Conservation (phyloP, 495 filamentous ascomycete species). For the Aspergillus baeticus region DNA sequence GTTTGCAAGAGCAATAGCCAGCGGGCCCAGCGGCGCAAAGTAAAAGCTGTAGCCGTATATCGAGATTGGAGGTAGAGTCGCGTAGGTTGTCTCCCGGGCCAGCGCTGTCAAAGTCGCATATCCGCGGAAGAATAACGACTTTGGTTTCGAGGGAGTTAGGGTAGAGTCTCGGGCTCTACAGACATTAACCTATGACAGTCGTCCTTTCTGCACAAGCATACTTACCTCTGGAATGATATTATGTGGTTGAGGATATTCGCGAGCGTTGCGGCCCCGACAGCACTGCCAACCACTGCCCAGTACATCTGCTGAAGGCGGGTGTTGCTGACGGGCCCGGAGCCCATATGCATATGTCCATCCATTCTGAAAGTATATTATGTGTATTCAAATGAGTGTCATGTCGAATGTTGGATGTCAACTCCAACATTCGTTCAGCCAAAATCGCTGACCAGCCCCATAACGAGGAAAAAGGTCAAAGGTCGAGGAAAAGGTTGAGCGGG, state of each 20-base stretch:
- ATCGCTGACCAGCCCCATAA: no score
- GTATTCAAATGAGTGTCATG: no score
- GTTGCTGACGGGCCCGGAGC: conserved; percentile 43
- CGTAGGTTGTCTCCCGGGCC: conserved; percentile 64
- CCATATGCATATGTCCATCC: conserved; percentile 45
- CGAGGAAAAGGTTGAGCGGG: conserved; percentile 17
- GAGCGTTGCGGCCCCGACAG: conserved; percentile 49
- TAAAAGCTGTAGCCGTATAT: conserved; percentile 44
- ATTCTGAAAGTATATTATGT: conserved; percentile 9
- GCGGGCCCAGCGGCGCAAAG: conserved; percentile 42
- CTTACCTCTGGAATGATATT: conserved; percentile 50
- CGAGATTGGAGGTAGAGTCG: conserved; percentile 53
- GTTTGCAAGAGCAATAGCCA: conserved; percentile 38
- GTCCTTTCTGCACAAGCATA: neutral
- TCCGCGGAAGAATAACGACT: conserved; percentile 47
- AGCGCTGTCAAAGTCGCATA: conserved; percentile 71
- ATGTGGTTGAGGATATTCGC: conserved; percentile 48
- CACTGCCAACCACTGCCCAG: conserved; percentile 59
- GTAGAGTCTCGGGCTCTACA: conserved; percentile 28
- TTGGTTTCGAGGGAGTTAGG: conserved; percentile 63
- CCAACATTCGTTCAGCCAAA: no score
- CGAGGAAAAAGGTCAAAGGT: no score
- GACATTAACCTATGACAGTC: neutral
- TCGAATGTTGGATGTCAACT: no score
- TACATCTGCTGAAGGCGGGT: conserved; percentile 54